Evolutionary conservation across 257 asterid genomes (phyloP).

Genomic region (Agastache rugosa): DNA sequence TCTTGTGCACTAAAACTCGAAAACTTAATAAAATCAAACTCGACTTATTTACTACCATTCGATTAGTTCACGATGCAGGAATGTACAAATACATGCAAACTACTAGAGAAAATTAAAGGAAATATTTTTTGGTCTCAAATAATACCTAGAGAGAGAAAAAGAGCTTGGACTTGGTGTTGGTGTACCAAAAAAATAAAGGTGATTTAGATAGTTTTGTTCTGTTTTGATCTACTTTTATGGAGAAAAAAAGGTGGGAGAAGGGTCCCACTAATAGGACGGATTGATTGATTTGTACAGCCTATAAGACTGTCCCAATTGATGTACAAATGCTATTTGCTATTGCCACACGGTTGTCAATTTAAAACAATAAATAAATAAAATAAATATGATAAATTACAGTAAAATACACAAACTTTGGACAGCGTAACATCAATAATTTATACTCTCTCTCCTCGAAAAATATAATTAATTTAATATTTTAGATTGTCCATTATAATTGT

Average conservation of each 20-base stretch:
- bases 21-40: too few relatives aligned
- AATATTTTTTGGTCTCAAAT: constrained; percentile 14
- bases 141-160: constrained; percentile 29
- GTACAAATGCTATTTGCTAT: constrained; percentile 25
- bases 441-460: too few relatives aligned
- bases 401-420: too few relatives aligned
- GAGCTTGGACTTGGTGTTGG: constrained; percentile 7
- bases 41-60: too few relatives aligned
- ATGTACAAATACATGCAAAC: background rate
- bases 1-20: too few relatives aligned
- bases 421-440: too few relatives aligned
- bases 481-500: too few relatives aligned
- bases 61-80: background rate
- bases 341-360: background rate
- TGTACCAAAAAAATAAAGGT: constrained; percentile 24
- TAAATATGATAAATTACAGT: too few relatives aligned
- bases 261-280: constrained; percentile 36
- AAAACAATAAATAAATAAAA: background rate
- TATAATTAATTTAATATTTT: too few relatives aligned
- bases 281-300: constrained; percentile 44
- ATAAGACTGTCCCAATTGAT: constrained; percentile 25
- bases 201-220: constrained; percentile 37
- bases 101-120: background rate
- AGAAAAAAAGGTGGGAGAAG: constrained; percentile 19
- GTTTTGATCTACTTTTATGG: constrained; percentile 30